Conservation (phyloP, 2,329 filamentous ascomycete genomes). For the Penicillium sp. region DNA sequence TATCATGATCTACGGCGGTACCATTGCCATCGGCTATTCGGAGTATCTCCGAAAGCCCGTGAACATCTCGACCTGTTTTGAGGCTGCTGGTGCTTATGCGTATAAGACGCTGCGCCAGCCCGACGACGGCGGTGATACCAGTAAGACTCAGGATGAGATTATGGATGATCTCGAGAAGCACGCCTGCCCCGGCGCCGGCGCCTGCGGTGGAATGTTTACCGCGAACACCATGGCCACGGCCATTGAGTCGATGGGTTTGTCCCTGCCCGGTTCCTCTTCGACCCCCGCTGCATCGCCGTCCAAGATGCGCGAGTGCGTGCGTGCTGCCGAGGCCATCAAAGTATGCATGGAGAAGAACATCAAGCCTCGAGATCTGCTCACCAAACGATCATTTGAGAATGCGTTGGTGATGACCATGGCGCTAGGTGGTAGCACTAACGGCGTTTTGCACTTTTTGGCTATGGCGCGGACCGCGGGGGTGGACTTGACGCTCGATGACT, state of each 20-base stretch:
- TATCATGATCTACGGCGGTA: constrained; percentile 92
- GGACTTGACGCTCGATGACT: constrained; percentile 70
- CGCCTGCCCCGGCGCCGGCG: constrained; percentile 72
- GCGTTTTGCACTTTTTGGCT: constrained; percentile 80
- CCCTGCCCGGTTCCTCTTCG: constrained; percentile 75
- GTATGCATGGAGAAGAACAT: constrained; percentile 78
- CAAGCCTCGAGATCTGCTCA: constrained; percentile 72
- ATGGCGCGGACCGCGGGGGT: constrained; percentile 85
- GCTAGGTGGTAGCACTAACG: constrained; percentile 84
- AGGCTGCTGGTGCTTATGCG: constrained; percentile 74
- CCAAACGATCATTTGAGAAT: constrained; percentile 77
- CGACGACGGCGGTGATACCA: constrained; percentile 57
- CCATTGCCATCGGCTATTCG: constrained; percentile 82
- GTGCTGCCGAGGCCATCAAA: constrained; percentile 71
- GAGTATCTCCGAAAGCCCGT: constrained; percentile 68
- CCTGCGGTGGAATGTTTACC: constrained; percentile 90
- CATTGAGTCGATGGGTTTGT: constrained; percentile 82
- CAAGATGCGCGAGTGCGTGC: constrained; percentile 81
- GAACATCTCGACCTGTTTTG: constrained; percentile 85
- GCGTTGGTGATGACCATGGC: constrained; percentile 87
- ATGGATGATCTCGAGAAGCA: constrained; percentile 76
- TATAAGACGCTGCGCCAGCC: constrained; percentile 71
- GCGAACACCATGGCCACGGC: constrained; percentile 91
- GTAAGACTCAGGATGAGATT: constrained; percentile 68
- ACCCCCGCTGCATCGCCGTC: constrained; percentile 75